phyloP scores from a whole-genome alignment of 2,329 filamentous ascomycete species.

The Ophiostoma populinum region DNA sequence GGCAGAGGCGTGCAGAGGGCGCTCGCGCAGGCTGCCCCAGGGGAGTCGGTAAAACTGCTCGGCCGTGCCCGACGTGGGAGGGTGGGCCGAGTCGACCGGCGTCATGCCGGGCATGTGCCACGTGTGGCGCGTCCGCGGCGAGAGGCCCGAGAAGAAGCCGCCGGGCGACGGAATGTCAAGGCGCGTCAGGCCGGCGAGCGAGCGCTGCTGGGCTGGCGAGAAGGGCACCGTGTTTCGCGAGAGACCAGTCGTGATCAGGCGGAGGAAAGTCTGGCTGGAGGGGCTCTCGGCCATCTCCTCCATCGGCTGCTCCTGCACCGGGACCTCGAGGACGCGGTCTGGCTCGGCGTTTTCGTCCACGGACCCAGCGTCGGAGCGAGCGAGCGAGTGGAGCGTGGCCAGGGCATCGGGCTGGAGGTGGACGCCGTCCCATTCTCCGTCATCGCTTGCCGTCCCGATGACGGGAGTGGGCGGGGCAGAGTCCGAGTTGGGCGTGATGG shows the following conservation, averaged over 20 bases:
- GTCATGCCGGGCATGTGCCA: constrained; percentile 50
- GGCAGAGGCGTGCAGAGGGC: constrained; percentile 18
- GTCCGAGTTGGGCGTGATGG: constrained; percentile 20
- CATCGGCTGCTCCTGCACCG: constrained; percentile 10
- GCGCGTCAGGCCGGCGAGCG: constrained; percentile 55
- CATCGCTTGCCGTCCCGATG: constrained; percentile 36
- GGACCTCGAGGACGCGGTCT: constrained; percentile 35
- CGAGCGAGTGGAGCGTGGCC: constrained; percentile 61
- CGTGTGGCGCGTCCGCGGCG: constrained; percentile 56
- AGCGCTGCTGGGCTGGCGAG: constrained; percentile 35
- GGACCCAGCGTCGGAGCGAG: constrained; percentile 35
- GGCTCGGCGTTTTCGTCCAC: constrained; percentile 40
- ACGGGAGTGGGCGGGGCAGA: constrained; percentile 77
- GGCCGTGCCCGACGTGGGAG: constrained; percentile 76
- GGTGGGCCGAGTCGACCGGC: constrained; percentile 31
- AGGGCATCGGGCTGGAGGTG: constrained; percentile 66
- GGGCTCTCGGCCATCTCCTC: constrained; percentile 32
- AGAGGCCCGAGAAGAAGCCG: constrained; percentile 78
- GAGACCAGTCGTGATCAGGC: constrained; percentile 27
- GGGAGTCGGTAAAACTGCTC: constrained; percentile 81
- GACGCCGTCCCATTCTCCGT: constrained; percentile 54
- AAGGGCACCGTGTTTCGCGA: constrained; percentile 17
- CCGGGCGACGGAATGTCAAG: constrained; percentile 83
- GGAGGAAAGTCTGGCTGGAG: constrained; percentile 29
- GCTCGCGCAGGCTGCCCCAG: constrained; percentile 34